Evolutionary conservation across 2,329 filamentous ascomycete species (phyloP).

Genomic region (Paradendryphiella salina): DNA sequence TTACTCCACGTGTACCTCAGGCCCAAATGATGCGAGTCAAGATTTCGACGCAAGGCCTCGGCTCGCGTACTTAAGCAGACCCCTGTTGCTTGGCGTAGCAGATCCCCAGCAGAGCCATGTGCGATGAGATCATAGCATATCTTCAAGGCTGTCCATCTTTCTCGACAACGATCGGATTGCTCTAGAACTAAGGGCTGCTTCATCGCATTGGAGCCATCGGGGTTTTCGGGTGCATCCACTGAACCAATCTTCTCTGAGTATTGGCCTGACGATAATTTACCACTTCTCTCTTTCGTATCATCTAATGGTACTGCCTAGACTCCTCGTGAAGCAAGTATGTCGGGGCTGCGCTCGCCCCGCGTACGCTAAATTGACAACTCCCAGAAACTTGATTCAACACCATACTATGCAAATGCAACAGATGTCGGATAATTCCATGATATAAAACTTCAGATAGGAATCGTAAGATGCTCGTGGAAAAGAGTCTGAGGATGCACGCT

Average conservation of each 20-base stretch:
- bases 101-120: constrained; percentile 8
- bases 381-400: constrained; percentile 1
- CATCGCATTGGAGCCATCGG: no score
- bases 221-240: no score
- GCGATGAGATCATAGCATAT: constrained; percentile 23
- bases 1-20: neutral
- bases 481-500: constrained; percentile 4
- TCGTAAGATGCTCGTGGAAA: neutral
- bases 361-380: neutral
- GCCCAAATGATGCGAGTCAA: constrained; percentile 3
- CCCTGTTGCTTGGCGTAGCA: constrained; percentile 15
- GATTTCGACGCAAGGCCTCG: constrained; percentile 10
- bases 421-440: neutral
- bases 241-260: no score
- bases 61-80: constrained; percentile 9
- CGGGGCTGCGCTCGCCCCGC: neutral
- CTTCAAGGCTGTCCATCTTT: neutral
- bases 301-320: no score
- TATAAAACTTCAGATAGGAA: neutral
- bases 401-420: constrained; percentile 28
- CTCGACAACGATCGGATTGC: no score
- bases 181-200: no score
- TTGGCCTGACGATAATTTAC: no score
- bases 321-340: no score
- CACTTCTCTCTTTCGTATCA: no score